phyloP scores from a whole-genome alignment of 768 basidiomycete genomes.

The Pleurotus salmoneostramineus region DNA sequence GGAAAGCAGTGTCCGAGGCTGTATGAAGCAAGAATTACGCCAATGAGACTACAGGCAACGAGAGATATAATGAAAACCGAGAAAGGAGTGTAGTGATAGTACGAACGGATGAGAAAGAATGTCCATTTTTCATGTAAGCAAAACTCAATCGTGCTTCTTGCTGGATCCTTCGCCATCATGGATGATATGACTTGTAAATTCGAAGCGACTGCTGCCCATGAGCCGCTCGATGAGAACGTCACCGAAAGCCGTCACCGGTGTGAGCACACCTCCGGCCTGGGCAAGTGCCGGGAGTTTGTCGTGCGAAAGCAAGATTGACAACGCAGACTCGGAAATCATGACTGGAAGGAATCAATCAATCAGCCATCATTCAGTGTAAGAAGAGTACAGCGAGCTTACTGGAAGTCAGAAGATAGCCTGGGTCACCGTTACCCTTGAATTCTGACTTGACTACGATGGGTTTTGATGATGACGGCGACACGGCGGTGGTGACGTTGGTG shows the following conservation, averaged over 20 bases:
- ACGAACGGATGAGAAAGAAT: not conserved
- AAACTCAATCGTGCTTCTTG: too few relatives aligned
- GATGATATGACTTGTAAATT: too few relatives aligned
- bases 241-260: slow-evolving; percentile 81
- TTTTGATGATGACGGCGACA: slow-evolving; percentile 14
- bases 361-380: not conserved
- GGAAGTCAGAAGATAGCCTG: slow-evolving; percentile 65
- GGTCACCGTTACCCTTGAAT: slow-evolving; percentile 69
- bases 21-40: too few relatives aligned
- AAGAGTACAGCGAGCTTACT: slow-evolving; percentile 32
- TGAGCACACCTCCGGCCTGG: slow-evolving; percentile 72
- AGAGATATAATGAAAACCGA: too few relatives aligned
- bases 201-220: too few relatives aligned
- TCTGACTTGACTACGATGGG: slow-evolving; percentile 53
- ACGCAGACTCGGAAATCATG: slow-evolving; percentile 76
- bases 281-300: slow-evolving; percentile 48
- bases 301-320: slow-evolving; percentile 58
- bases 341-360: slow-evolving; percentile 30
- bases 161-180: too few relatives aligned
- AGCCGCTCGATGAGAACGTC: too few relatives aligned
- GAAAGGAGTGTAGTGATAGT: too few relatives aligned
- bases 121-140: too few relatives aligned
- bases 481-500: not conserved
- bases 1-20: too few relatives aligned
- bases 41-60: too few relatives aligned